These are phyloP conservation scores for Linnemannia hyalina DNA, from an alignment of 192 early-diverging fungal species.

Conservation along the genomic window DNA sequence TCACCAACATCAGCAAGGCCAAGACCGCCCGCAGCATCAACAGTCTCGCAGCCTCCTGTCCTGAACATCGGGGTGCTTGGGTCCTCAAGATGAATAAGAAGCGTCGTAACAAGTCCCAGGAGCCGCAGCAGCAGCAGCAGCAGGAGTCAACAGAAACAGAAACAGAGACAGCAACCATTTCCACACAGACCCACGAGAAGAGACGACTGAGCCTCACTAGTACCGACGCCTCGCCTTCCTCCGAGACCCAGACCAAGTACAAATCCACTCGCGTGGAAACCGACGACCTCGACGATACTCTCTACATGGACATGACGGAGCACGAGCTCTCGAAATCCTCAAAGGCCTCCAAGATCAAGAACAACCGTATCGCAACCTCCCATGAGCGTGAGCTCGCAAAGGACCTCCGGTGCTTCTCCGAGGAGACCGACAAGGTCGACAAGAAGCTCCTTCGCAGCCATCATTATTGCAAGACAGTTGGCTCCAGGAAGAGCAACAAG, in stretches of 20 bases:
- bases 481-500: conserved; percentile 22
- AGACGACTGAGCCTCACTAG: background rate
- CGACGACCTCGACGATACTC: background rate
- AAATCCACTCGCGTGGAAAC: background rate
- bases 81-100: conserved; percentile 45
- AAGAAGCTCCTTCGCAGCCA: conserved; percentile 26
- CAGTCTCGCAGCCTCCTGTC: conserved; percentile 15
- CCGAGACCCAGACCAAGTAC: background rate
- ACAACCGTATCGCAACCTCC: conserved; percentile 23
- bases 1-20: conserved; percentile 45
- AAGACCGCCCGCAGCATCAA: conserved; percentile 28
- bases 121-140: background rate
- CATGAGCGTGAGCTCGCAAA: conserved; percentile 26
- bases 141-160: no score
- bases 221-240: background rate
- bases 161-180: background rate
- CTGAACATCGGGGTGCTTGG: conserved; percentile 32
- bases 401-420: conserved; percentile 13
- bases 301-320: conserved; percentile 49
- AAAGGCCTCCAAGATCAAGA: conserved; percentile 37
- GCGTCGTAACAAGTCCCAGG: conserved; percentile 3
- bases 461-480: background rate
- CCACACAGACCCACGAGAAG: conserved; percentile 4
- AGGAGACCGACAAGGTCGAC: conserved; percentile 22
- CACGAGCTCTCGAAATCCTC: conserved; percentile 43